A percentile compares a stretch with the other conserved stretches of the same genome.
Evolutionary conservation across 306 rosid genomes (phyloP).

Genomic region (Pyrus communis): DNA sequence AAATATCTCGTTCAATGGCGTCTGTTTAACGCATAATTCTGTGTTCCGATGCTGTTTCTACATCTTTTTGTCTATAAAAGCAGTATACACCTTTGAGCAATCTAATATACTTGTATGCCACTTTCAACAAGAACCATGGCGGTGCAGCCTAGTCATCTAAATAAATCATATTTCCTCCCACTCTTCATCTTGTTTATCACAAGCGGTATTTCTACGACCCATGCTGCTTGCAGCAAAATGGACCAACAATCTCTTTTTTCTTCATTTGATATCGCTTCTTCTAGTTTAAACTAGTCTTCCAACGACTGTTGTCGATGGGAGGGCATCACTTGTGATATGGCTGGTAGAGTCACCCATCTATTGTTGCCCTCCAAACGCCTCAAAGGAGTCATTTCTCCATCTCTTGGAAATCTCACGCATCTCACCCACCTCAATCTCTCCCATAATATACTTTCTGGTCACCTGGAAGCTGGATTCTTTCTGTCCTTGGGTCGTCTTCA

Average conservation of each 20-base stretch:
- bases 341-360: not conserved
- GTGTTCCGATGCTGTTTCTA: too few relatives aligned
- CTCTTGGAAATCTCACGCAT: not conserved
- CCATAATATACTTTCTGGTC: not conserved
- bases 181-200: too few relatives aligned
- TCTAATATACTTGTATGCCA: too few relatives aligned
- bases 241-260: not conserved
- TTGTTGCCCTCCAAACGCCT: not conserved
- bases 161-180: too few relatives aligned
- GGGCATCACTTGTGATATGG: not conserved
- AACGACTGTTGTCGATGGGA: not conserved
- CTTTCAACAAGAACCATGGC: too few relatives aligned
- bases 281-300: not conserved
- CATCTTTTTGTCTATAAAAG: too few relatives aligned
- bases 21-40: too few relatives aligned
- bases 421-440: slow-evolving; percentile 2
- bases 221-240: not conserved
- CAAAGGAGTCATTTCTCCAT: not conserved
- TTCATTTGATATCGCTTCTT: not conserved
- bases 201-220: not conserved
- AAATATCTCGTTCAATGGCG: too few relatives aligned
- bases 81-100: too few relatives aligned
- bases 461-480: not conserved
- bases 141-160: too few relatives aligned
- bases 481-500: not conserved